Conservation (phyloP, 768 basidiomycete species). For the Trametes meyenii region DNA sequence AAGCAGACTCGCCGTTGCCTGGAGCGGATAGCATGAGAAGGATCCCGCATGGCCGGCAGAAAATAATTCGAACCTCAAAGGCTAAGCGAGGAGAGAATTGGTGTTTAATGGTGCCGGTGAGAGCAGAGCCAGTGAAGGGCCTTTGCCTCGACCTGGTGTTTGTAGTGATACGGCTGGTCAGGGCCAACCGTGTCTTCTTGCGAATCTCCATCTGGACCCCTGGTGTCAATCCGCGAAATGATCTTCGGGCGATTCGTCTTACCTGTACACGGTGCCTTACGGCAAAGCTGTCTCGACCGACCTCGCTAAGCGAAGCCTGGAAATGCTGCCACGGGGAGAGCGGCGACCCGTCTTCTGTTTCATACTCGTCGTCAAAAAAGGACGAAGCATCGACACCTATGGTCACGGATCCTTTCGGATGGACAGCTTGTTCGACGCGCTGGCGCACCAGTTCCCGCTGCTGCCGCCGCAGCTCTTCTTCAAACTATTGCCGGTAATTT, state of each 20-base stretch:
- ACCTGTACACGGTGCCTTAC: slow-evolving; percentile 47
- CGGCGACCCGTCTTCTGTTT: slow-evolving; percentile 33
- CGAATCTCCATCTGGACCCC: slow-evolving; percentile 49
- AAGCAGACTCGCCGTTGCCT: slow-evolving; percentile 31
- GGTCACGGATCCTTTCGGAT: slow-evolving; percentile 47
- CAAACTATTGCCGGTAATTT: slow-evolving; percentile 42
- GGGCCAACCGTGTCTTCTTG: slow-evolving; percentile 45
- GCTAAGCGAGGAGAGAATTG: slow-evolving; percentile 69
- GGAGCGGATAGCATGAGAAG: slow-evolving; percentile 1
- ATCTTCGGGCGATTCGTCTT: neutral
- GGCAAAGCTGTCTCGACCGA: slow-evolving; percentile 32
- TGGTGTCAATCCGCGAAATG: slow-evolving; percentile 5
- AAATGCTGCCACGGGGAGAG: slow-evolving; percentile 17
- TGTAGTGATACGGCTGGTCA: slow-evolving; percentile 42
- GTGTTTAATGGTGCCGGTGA: slow-evolving; percentile 74
- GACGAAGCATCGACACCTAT: slow-evolving; percentile 54
- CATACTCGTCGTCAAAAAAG: slow-evolving; percentile 41
- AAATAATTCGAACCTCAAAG: slow-evolving; percentile 37
- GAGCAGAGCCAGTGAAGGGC: slow-evolving; percentile 4
- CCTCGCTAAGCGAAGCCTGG: slow-evolving; percentile 9
- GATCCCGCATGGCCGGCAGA: neutral
- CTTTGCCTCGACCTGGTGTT: slow-evolving; percentile 7
- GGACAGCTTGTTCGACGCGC: slow-evolving; percentile 43
- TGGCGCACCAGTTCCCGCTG: slow-evolving; percentile 42
- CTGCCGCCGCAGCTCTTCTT: slow-evolving; percentile 43